These are phyloP conservation scores for Saturnispora serradocipensis DNA, from an alignment of 805 yeast genomes.

Conservation along the genomic window DNA sequence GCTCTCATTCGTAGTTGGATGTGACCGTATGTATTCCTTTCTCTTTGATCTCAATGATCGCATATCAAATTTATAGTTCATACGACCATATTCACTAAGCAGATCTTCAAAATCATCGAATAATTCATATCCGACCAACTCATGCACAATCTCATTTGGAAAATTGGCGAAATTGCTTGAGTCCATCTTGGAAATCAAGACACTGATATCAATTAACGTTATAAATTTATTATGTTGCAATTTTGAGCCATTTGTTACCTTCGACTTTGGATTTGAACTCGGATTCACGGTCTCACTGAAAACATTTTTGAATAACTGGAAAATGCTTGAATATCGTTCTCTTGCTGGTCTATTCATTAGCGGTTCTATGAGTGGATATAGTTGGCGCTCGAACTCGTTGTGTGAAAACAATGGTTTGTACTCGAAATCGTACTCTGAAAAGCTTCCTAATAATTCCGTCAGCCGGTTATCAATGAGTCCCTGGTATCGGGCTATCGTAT, in stretches of 20 bases:
- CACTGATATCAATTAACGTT: constrained; percentile 20
- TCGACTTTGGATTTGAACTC: background rate
- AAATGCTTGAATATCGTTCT: constrained; percentile 7
- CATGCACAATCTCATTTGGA: constrained; percentile 18
- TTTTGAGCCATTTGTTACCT: background rate
- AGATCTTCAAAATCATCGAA: constrained; percentile 11
- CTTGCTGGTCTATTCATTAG: constrained; percentile 10
- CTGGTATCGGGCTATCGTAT: constrained; percentile 9
- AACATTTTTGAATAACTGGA: background rate
- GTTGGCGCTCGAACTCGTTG: constrained; percentile 18
- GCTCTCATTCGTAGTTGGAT: background rate
- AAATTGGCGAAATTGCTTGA: constrained; percentile 14
- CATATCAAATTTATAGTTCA: constrained; percentile 18
- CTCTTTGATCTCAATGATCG: background rate
- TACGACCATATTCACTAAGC: constrained; percentile 15
- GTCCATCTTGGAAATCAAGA: constrained; percentile 18
- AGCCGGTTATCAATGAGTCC: constrained; percentile 6
- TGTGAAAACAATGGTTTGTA: constrained; percentile 16
- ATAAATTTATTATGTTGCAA: constrained; percentile 12
- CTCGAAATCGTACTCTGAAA: constrained; percentile 15
- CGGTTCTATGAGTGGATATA: constrained; percentile 14
- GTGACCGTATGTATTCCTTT: background rate
- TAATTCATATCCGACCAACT: constrained; percentile 2
- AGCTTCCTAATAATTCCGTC: constrained; percentile 1
- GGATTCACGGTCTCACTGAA: constrained; percentile 1